A percentile compares a stretch with the other conserved stretches of the same genome.
These are phyloP conservation scores for Macrophomina phaseolina DNA, from an alignment of 2,329 filamentous ascomycete species.

Conservation along the genomic window DNA sequence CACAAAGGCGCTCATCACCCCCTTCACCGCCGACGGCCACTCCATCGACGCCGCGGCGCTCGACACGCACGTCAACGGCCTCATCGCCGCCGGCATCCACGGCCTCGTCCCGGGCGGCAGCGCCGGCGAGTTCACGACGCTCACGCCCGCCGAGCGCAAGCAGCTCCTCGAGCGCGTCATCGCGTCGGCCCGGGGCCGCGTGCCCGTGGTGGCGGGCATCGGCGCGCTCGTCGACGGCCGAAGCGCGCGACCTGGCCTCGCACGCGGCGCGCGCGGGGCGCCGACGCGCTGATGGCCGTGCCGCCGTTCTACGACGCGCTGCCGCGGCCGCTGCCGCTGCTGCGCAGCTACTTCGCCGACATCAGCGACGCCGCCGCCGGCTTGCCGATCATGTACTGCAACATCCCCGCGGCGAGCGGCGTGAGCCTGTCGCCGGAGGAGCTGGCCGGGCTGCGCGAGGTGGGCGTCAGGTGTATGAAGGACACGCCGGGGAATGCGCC, in stretches of 20 bases:
- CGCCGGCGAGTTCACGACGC: constrained; percentile 57
- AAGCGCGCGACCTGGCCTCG: constrained; percentile 48
- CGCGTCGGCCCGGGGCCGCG: constrained; percentile 47
- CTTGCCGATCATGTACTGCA: constrained; percentile 58
- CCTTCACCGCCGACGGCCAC: constrained; percentile 52
- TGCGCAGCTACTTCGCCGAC: constrained; percentile 50
- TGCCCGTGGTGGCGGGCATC: constrained; percentile 52
- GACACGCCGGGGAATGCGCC: constrained; percentile 60
- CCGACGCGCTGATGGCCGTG: constrained; percentile 55
- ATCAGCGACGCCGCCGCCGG: constrained; percentile 46
- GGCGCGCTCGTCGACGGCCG: constrained; percentile 52
- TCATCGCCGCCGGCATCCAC: constrained; percentile 54
- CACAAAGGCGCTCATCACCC: constrained; percentile 51
- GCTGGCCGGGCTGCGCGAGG: constrained; percentile 51
- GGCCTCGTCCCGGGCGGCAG: constrained; percentile 59
- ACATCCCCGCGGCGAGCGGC: constrained; percentile 57
- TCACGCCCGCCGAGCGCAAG: constrained; percentile 54
- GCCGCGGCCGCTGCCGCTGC: constrained; percentile 41
- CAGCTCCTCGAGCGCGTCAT: constrained; percentile 48
- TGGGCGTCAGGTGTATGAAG: constrained; percentile 58
- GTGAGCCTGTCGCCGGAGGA: constrained; percentile 50
- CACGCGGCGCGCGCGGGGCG: constrained; percentile 50
- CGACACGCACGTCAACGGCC: constrained; percentile 53
- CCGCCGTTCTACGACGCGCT: constrained; percentile 58
- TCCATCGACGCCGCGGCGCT: constrained; percentile 49